Evolutionary conservation across 116 monocot genomes (phyloP).

Genomic region (Phalaenopsis hybrid): DNA sequence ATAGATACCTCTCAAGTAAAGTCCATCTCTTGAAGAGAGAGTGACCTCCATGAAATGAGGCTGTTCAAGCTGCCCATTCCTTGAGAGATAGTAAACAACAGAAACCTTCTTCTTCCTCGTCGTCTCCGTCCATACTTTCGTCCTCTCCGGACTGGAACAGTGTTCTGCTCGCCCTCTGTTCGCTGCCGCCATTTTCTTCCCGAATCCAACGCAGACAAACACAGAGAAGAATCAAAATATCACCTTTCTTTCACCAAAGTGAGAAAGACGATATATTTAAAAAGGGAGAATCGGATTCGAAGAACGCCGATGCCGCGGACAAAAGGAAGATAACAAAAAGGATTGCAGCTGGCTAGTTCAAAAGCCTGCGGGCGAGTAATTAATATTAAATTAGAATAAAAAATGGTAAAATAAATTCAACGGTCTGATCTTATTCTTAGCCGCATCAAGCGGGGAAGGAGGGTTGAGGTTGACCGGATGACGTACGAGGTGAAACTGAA

Average conservation of each 20-base stretch:
- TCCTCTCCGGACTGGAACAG: slow-evolving; percentile 69
- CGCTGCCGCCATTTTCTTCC: background rate
- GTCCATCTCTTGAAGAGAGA: slow-evolving; percentile 40
- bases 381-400: background rate
- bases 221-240: background rate
- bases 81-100: slow-evolving; percentile 77
- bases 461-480: background rate
- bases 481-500: background rate
- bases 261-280: background rate
- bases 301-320: slow-evolving; percentile 1
- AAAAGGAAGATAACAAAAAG: background rate
- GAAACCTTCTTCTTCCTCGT: slow-evolving; percentile 21
- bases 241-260: background rate
- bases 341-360: background rate
- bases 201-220: background rate
- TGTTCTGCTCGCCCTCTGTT: background rate
- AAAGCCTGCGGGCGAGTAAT: background rate
- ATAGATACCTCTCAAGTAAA: slow-evolving; percentile 54
- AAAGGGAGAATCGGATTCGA: background rate
- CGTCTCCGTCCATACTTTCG: slow-evolving; percentile 70
- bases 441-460: no score
- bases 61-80: slow-evolving; percentile 77
- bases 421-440: background rate
- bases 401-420: background rate
- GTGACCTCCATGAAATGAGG: slow-evolving; percentile 90